These are phyloP conservation scores for Phytophthora agathidicida DNA, from an alignment of 352 stramenopile species.

Conservation along the genomic window DNA sequence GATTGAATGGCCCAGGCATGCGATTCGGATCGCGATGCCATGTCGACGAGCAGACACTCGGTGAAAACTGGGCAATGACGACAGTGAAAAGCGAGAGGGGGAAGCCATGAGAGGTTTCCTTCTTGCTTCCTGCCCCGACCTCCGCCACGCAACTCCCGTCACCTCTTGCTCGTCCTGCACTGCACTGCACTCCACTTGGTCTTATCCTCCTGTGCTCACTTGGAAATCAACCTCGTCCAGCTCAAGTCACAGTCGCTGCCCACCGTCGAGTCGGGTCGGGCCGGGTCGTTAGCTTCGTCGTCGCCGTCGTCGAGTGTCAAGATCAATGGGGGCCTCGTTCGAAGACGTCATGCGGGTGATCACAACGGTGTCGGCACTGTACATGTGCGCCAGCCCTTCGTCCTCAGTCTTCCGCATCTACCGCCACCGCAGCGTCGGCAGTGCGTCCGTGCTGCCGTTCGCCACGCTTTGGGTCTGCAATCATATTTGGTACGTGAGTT, in stretches of 20 bases:
- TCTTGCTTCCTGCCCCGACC: slow-evolving; percentile 16
- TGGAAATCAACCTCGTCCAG: slow-evolving; percentile 24
- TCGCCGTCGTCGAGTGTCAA: slow-evolving; percentile 4
- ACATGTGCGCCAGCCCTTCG: slow-evolving; percentile 75
- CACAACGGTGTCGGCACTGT: slow-evolving; percentile 69
- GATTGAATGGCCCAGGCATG: slow-evolving; percentile 25
- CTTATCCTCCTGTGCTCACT: slow-evolving; percentile 14
- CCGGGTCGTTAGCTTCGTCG: background rate
- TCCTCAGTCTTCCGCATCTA: slow-evolving; percentile 59
- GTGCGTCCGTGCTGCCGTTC: slow-evolving; percentile 56
- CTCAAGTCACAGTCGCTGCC: slow-evolving; percentile 18
- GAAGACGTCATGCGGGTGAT: slow-evolving; percentile 59
- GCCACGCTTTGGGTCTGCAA: slow-evolving; percentile 72
- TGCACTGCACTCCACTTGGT: no score
- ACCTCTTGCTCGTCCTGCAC: background rate
- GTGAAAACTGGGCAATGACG: slow-evolving; percentile 18
- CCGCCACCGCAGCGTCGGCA: slow-evolving; percentile 47
- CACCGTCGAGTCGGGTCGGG: no score
- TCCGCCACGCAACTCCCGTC: background rate
- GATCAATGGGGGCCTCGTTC: slow-evolving; percentile 39
- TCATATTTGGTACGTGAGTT: slow-evolving; percentile 64
- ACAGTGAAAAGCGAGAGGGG: slow-evolving; percentile 16
- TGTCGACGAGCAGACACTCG: slow-evolving; percentile 25
- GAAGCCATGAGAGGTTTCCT: slow-evolving; percentile 8
- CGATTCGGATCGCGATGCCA: slow-evolving; percentile 8